Evolutionary conservation across 768 basidiomycete genomes (phyloP).

Genomic region (Termitomyces bulborhizus): DNA sequence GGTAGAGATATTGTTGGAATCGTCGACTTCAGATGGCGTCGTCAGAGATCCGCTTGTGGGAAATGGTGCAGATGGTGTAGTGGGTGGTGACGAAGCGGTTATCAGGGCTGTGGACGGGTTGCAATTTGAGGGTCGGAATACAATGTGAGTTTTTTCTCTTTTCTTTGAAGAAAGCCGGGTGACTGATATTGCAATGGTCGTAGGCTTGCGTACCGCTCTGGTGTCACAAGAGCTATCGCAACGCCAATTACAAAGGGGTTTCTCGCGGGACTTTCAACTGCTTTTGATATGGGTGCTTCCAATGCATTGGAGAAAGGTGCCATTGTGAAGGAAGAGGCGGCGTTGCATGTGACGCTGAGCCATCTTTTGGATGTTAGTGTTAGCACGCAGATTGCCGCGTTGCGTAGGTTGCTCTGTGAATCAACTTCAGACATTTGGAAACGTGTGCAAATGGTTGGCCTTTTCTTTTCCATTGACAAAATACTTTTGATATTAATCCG

Average conservation of each 20-base stretch:
- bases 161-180: not conserved
- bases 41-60: slow-evolving; percentile 45
- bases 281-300: slow-evolving; percentile 52
- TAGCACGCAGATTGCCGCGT: slow-evolving; percentile 55
- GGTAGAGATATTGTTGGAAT: slow-evolving; percentile 60
- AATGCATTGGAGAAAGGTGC: slow-evolving; percentile 58
- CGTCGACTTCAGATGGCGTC: slow-evolving; percentile 60
- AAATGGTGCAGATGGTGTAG: slow-evolving; percentile 17
- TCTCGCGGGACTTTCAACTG: slow-evolving; percentile 55
- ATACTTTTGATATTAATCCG: not conserved
- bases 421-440: slow-evolving; percentile 25
- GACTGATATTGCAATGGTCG: slow-evolving; percentile 2
- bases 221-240: slow-evolving; percentile 65
- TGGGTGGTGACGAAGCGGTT: slow-evolving; percentile 37
- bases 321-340: slow-evolving; percentile 56
- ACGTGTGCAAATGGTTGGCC: slow-evolving; percentile 30
- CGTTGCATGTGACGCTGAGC: slow-evolving; percentile 54
- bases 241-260: slow-evolving; percentile 53
- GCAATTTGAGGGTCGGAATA: slow-evolving; percentile 45
- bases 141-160: slow-evolving; percentile 31
- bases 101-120: slow-evolving; percentile 62
- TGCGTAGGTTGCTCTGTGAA: slow-evolving; percentile 40
- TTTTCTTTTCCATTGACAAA: slow-evolving; percentile 14
- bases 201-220: slow-evolving; percentile 68
- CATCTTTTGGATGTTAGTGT: slow-evolving; percentile 37